Conservation (phyloP, 305 asterid species). For the Solanum hybrid region DNA sequence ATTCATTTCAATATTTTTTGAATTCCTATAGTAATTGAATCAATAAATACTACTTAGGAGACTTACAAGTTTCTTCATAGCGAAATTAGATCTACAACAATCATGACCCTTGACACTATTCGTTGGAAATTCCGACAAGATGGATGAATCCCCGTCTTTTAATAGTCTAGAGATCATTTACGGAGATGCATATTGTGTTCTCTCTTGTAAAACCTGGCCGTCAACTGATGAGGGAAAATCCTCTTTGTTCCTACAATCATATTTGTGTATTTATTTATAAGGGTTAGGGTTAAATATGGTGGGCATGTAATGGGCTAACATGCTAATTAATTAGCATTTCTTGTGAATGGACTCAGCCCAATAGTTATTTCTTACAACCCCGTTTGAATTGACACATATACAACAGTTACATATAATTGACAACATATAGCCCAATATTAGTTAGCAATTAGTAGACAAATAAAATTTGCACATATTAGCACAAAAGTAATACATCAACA, state of each 20-base stretch:
- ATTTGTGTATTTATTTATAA: background rate
- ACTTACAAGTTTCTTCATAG: background rate
- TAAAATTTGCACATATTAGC: no score
- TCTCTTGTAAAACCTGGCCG: background rate
- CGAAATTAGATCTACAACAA: no score
- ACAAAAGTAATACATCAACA: no score
- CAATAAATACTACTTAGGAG: background rate
- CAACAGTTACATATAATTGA: no score
- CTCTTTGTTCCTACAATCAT: background rate
- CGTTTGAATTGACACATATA: no score
- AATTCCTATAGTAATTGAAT: no score
- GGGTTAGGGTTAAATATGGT: background rate
- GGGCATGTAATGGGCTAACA: background rate
- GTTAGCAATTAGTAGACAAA: no score
- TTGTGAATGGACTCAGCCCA: background rate
- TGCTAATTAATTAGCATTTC: background rate
- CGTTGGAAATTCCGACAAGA: background rate
- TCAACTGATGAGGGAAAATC: background rate
- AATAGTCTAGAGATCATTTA: background rate
- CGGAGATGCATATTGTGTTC: background rate
- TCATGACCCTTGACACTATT: background rate
- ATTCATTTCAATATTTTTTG: no score
- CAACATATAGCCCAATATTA: no score
- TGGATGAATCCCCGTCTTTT: background rate
- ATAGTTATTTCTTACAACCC: no score